phyloP scores from a whole-genome alignment of 1,139 yeast genomes.

The Geotrichum aggregatum region DNA sequence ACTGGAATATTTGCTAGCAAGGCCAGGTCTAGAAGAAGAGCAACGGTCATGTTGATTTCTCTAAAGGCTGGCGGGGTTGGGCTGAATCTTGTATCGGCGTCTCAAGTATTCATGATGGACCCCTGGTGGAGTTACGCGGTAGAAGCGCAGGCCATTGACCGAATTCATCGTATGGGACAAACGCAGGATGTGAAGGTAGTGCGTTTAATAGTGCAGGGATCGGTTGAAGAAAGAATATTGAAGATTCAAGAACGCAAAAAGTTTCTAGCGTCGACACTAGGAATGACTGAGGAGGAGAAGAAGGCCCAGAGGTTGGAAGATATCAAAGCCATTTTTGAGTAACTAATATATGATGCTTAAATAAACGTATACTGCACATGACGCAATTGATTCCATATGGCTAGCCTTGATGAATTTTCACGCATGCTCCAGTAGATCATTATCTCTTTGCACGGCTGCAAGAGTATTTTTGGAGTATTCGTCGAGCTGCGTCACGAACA shows the following conservation, averaged over 20 bases:
- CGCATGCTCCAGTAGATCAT: too few relatives aligned
- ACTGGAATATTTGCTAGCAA: too few relatives aligned
- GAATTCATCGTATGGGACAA: slow-evolving; percentile 92
- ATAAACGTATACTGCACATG: too few relatives aligned
- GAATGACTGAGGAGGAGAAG: slow-evolving; percentile 71
- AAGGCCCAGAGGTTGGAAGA: slow-evolving; percentile 75
- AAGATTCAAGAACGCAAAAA: slow-evolving; percentile 81
- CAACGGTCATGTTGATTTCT: slow-evolving; percentile 57
- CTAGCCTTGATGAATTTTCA: too few relatives aligned
- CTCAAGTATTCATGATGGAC: slow-evolving; percentile 86
- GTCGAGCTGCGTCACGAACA: background rate
- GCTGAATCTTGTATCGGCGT: slow-evolving; percentile 79
- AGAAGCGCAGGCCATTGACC: slow-evolving; percentile 92
- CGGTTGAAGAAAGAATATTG: slow-evolving; percentile 89
- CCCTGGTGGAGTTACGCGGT: slow-evolving; percentile 98
- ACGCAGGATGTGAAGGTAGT: slow-evolving; percentile 64
- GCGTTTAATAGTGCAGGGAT: slow-evolving; percentile 74
- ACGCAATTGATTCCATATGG: too few relatives aligned
- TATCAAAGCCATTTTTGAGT: slow-evolving; percentile 67
- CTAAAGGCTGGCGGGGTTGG: slow-evolving; percentile 97
- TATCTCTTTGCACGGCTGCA: too few relatives aligned
- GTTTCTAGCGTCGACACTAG: slow-evolving; percentile 80
- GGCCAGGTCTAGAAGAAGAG: background rate
- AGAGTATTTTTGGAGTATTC: too few relatives aligned
- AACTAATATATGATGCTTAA: too few relatives aligned